Base-by-base conservation (phyloP, 306 rosid genomes). In the Crotalaria pallida region DNA sequence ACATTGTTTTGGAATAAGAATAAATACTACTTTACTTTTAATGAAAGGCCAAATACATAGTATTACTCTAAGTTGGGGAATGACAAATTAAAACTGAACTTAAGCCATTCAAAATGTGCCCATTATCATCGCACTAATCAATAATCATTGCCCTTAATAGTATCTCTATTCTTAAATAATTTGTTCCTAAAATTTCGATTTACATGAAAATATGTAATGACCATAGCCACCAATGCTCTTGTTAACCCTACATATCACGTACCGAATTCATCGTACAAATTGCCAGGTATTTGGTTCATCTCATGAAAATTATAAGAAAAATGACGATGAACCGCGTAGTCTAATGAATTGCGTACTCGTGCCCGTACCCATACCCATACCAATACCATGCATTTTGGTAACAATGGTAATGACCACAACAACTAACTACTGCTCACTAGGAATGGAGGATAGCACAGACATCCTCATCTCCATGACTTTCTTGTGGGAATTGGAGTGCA, bases 401-500 rank as follows among this genome's bases (percentile, higher is more conserved):
- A n/a, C n/a, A n/a, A n/a, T n/a, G n/a, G n/a, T n/a, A n/a, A n/a
- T n/a, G n/a, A n/a, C n/a, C n/a, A n/a, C n/a, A n/a, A n/a, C n/a
- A n/a, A n/a, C n/a, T n/a, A n/a, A 34, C 16, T 16, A 49, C 29
- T 72, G 66, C 27, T 60, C 77, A 48, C 33, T 72, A 24, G 80
- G 72, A 73, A 59, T 65, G 65, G 81, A 65, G 72, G 80, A 58
- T 0, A 7, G 64, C 63, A 72, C 49, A 69, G 77, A 41, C 85
- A 73, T 83, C 82, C 96, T 84, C 96, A 85, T 87, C 83, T 89
- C 96, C 89, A 87, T 74, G 57, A 87, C 92, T 67, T 85, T 87
- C 79, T 87, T 87, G 84, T 87, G 92, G 41, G 92, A 87, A 79
- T 87, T 87, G 16, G 92, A 87, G 63, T 87, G 92, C 81, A 87